Conservation (phyloP, 441 rosid species). For the Raphanus hybrid region DNA sequence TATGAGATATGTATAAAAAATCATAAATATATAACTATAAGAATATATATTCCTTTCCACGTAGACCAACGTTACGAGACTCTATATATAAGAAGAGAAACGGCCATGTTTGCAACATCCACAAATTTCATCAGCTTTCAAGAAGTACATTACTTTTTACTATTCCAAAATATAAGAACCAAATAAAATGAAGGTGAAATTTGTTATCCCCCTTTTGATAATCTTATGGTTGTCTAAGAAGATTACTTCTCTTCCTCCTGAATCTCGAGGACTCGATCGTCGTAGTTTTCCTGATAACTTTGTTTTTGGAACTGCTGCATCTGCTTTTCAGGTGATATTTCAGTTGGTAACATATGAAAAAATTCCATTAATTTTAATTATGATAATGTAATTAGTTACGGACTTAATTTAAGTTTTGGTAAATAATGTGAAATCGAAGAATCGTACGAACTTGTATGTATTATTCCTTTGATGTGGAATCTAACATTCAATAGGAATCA, state of each 20-base stretch:
- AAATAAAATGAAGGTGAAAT: slow-evolving; percentile 16
- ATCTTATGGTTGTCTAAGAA: slow-evolving; percentile 32
- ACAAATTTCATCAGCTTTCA: slow-evolving; percentile 6
- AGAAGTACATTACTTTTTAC: not conserved
- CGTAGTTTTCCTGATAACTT: slow-evolving; percentile 36
- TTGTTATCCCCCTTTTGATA: slow-evolving; percentile 29
- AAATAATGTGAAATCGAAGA: slow-evolving; percentile 5
- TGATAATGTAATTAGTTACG: not conserved
- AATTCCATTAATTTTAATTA: not conserved
- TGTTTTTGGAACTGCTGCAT: slow-evolving; percentile 43
- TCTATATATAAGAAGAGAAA: slow-evolving; percentile 22
- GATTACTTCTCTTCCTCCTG: slow-evolving; percentile 11
- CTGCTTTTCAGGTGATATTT: slow-evolving; percentile 40
- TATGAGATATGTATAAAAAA: no score
- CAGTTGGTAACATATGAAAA: not conserved
- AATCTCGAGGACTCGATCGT: slow-evolving; percentile 25
- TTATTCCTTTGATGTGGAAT: not conserved
- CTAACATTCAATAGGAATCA: not conserved
- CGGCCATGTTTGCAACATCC: slow-evolving; percentile 11
- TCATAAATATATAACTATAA: no score
- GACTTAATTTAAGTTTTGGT: not conserved
- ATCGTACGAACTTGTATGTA: not conserved
- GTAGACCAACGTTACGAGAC: slow-evolving; percentile 16
- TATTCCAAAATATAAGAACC: not conserved
- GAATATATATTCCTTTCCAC: slow-evolving; percentile 18